Conservation (phyloP, 805 yeast genomes). For the Myxozyma udenii region DNA sequence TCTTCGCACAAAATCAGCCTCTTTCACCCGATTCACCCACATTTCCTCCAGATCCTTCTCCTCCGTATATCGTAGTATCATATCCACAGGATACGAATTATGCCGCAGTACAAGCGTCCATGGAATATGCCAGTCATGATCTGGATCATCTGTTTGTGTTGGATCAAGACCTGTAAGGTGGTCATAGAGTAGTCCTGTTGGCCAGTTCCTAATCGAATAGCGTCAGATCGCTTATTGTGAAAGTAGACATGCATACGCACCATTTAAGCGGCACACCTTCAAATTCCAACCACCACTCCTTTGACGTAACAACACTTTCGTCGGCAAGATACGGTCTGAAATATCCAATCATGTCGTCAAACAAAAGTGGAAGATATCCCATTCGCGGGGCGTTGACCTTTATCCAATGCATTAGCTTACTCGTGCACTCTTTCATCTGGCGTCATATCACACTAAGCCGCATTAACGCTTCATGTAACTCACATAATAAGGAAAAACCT, state of each 20-base stretch:
- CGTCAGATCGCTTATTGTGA: neutral
- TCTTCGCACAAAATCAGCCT: constrained; percentile 67
- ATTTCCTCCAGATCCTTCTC: constrained; percentile 45
- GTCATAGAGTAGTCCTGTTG: constrained; percentile 68
- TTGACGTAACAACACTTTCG: constrained; percentile 24
- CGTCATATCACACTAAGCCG: neutral
- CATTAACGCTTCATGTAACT: no score
- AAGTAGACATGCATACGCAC: constrained; percentile 36
- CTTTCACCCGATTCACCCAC: constrained; percentile 80
- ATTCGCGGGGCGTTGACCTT: constrained; percentile 27
- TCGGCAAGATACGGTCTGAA: constrained; percentile 34
- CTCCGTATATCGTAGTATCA: constrained; percentile 43
- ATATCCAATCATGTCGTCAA: constrained; percentile 27
- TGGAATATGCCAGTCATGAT: constrained; percentile 32
- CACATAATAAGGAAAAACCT: constrained; percentile 25
- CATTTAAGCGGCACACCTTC: constrained; percentile 66
- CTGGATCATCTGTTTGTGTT: constrained; percentile 18
- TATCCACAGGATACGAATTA: constrained; percentile 46
- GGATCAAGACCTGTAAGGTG: constrained; percentile 45
- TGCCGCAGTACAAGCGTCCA: constrained; percentile 51
- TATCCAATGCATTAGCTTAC: neutral
- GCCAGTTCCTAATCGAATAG: constrained; percentile 47
- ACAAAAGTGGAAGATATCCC: constrained; percentile 34
- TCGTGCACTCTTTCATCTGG: neutral
- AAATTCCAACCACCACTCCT: constrained; percentile 63